phyloP scores from a whole-genome alignment of 2,329 filamentous ascomycete species.

The Fusarium palustre region DNA sequence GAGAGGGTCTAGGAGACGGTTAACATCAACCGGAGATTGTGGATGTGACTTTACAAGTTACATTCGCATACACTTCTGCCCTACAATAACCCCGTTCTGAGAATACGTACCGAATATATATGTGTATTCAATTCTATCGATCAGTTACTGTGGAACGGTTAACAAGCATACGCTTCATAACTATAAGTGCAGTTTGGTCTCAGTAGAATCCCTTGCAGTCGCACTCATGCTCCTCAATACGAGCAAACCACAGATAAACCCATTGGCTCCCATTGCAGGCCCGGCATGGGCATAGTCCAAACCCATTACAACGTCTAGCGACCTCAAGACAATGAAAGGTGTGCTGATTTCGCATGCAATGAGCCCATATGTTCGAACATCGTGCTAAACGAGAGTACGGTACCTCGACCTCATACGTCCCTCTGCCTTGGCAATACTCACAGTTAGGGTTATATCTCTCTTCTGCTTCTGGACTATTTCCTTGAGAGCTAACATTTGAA shows the following conservation, averaged over 20 bases:
- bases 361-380: neutral
- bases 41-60: neutral
- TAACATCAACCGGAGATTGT: fast-evolving
- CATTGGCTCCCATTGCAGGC: fast-evolving
- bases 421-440: neutral
- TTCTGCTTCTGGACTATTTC: neutral
- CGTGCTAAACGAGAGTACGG: fast-evolving
- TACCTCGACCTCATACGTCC: neutral
- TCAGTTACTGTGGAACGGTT: too few species aligned
- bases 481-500: neutral
- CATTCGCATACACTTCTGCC: neutral
- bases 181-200: neutral
- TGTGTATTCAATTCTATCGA: neutral
- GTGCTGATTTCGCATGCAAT: neutral
- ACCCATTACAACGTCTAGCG: fast-evolving
- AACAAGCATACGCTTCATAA: fast-evolving
- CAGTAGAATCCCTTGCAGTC: neutral
- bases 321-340: neutral
- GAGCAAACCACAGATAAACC: fast-evolving
- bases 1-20: slow-evolving; percentile 8
- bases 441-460: neutral
- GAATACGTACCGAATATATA: neutral
- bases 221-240: neutral
- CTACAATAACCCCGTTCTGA: neutral
- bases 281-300: neutral